Evolutionary conservation across 768 basidiomycete species (phyloP).

Genomic region (Sporobolomyces pararoseus): DNA sequence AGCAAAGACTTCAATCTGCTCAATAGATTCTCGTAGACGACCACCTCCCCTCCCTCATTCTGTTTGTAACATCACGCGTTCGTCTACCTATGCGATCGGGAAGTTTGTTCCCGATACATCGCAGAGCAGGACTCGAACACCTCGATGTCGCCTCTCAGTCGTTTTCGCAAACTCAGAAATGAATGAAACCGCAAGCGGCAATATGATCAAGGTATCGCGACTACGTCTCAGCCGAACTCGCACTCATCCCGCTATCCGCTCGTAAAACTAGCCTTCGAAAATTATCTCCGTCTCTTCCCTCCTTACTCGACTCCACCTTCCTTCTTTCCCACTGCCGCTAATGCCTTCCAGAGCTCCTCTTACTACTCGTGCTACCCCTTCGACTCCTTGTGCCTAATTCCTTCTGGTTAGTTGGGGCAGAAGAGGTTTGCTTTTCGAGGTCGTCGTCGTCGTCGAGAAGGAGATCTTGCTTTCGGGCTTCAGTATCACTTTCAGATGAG

Average conservation of each 20-base stretch:
- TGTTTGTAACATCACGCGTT: background rate
- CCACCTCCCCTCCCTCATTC: background rate
- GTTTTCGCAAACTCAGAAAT: too few species aligned
- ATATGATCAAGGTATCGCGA: too few species aligned
- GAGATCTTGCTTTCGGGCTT: background rate
- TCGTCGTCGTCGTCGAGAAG: background rate
- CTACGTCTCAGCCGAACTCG: too few species aligned
- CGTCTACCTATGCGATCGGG: too few species aligned
- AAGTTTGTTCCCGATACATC: too few species aligned
- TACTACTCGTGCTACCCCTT: background rate
- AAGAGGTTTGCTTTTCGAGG: background rate
- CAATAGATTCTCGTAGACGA: too few species aligned
- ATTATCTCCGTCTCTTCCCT: background rate
- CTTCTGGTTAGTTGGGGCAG: background rate
- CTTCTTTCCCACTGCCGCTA: background rate
- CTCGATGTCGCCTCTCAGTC: too few species aligned
- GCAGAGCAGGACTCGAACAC: too few species aligned
- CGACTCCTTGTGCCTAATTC: background rate
- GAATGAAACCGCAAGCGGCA: too few species aligned
- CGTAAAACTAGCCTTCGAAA: too few species aligned
- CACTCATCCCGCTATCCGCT: too few species aligned
- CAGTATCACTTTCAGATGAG: background rate
- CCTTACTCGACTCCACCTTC: background rate
- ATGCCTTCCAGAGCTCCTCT: background rate
- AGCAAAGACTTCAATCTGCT: conserved; percentile 21